Conservation (phyloP, 2,329 filamentous ascomycete genomes). For the Claviceps digitariae region DNA sequence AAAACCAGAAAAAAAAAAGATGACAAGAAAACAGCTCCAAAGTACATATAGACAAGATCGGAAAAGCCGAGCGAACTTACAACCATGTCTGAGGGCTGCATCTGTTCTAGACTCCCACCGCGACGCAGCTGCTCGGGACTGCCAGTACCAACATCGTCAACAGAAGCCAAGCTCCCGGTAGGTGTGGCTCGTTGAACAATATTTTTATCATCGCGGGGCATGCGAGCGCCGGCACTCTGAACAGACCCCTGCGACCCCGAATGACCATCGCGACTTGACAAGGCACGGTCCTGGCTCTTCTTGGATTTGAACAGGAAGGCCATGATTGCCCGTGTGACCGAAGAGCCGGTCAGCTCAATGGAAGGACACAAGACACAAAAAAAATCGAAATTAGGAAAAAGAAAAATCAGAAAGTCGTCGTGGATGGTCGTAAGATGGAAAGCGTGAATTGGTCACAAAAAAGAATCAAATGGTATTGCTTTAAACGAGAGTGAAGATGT, state of each 20-base stretch:
- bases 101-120: slow-evolving; percentile 37
- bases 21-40: background rate
- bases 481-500: background rate
- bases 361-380: no score
- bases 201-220: slow-evolving; percentile 39
- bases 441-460: background rate
- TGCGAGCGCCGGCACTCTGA: slow-evolving; percentile 33
- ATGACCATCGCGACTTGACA: slow-evolving; percentile 41
- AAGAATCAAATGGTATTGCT: no score
- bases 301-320: slow-evolving; percentile 76
- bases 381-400: no score
- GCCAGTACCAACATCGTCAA: slow-evolving; percentile 42
- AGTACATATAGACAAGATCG: background rate
- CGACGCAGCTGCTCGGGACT: slow-evolving; percentile 54
- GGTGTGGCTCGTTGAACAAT: slow-evolving; percentile 50
- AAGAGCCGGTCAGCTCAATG: slow-evolving; percentile 18
- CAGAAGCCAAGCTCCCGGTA: slow-evolving; percentile 63
- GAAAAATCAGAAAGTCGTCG: background rate
- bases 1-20: background rate
- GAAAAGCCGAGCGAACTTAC: slow-evolving; percentile 21
- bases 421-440: background rate
- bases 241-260: slow-evolving; percentile 34
- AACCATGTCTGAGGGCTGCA: slow-evolving; percentile 24
- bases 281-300: slow-evolving; percentile 53
- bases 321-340: slow-evolving; percentile 41